Percentiles rank a stretch among this genome's conserved stretches.
Evolutionary conservation across 2,329 filamentous ascomycete species (phyloP).

Genomic region (Curvularia hawaiiensis): DNA sequence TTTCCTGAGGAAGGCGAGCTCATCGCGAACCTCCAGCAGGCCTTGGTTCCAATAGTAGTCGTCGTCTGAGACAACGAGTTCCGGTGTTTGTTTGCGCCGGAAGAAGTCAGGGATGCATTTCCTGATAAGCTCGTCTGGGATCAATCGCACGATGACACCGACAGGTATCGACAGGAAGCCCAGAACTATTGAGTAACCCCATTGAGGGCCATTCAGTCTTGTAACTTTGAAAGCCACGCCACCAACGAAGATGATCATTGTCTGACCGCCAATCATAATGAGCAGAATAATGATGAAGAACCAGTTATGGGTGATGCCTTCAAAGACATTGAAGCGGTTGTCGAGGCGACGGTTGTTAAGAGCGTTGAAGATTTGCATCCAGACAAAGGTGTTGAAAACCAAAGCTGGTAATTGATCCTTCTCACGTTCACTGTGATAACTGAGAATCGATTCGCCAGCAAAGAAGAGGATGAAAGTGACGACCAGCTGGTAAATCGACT

Average conservation of each 20-base stretch:
- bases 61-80: constrained; percentile 53
- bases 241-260: constrained; percentile 88
- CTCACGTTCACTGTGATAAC: constrained; percentile 56
- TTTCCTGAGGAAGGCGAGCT: constrained; percentile 78
- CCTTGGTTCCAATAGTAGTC: constrained; percentile 69
- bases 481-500: constrained; percentile 84
- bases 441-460: constrained; percentile 66
- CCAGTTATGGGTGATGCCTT: constrained; percentile 81
- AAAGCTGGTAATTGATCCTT: constrained; percentile 69
- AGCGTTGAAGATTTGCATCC: constrained; percentile 99
- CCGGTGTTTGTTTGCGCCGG: constrained; percentile 49
- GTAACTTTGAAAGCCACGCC: constrained; percentile 79
- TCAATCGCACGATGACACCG: constrained; percentile 77
- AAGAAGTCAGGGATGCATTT: constrained; percentile 51
- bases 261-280: constrained; percentile 87
- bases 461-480: constrained; percentile 85
- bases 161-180: constrained; percentile 85
- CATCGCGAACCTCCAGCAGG: constrained; percentile 76
- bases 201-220: constrained; percentile 73
- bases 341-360: constrained; percentile 96
- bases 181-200: constrained; percentile 85
- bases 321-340: constrained; percentile 95
- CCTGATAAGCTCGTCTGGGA: constrained; percentile 73
- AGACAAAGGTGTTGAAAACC: constrained; percentile 97
- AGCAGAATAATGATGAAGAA: constrained; percentile 88